Base-by-base conservation (phyloP, 2,329 filamentous ascomycete species). In the Xylaria sp. region DNA sequence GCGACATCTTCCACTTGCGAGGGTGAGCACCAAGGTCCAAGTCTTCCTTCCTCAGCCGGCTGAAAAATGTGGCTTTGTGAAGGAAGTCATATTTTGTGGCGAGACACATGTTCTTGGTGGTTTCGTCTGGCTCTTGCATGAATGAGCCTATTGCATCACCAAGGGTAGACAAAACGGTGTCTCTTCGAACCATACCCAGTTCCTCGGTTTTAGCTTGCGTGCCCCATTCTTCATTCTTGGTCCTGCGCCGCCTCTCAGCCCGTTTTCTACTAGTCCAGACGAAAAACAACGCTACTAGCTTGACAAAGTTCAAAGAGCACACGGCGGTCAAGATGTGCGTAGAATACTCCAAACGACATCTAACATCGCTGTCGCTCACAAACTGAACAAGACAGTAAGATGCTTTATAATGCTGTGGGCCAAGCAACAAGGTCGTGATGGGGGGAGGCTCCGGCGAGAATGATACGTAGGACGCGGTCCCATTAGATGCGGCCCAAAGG, bases 81-180 rank as follows among this genome's bases (percentile, higher is more conserved):
- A 44, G 1, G 44, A 72, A 70, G 53, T 77, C 72, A 10, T 72
- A 29, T 53, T 73, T 75, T 16, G 67, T 72, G 2, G 72, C 71
- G 2, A 76, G 66, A 53, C 76, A 76, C 72, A 77, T 76, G 9
- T 69, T 66, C 4, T 57, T 27, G 2, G 76, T 78, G 2, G 66
- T 73, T 2, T 27, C n/a, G 37, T 78, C 77, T 1, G 73, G 74
- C 0, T 47, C 50, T 3, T 67, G 66, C 68, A 78, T 71, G 57
- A 78, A 78, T 0, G 75, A 77, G 2, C 66, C 64, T 9, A 78
- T 74, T 16, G 76, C 74, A 64, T 79, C 75, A 23, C 77, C 74
- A 18, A 78, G 69, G 0, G 77, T 79, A 42, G 71, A 75, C 1
- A 76, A 25, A 2, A 68, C 29, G 3, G 25, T 18, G 6, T 69